Evolutionary conservation across 2,329 filamentous ascomycete genomes (phyloP).

Genomic region (Capronia epimyces): DNA sequence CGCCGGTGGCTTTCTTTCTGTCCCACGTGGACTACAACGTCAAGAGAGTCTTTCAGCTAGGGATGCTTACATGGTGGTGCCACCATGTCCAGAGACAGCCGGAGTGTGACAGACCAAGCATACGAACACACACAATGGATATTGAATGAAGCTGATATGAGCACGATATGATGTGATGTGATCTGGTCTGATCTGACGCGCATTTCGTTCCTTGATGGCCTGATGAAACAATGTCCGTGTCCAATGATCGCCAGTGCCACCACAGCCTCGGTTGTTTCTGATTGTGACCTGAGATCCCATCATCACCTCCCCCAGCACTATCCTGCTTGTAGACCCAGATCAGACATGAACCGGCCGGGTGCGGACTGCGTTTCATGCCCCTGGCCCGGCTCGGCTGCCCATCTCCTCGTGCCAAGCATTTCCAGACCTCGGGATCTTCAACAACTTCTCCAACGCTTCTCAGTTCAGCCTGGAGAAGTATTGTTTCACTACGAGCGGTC

Average conservation of each 20-base stretch:
- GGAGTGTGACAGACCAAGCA: not conserved
- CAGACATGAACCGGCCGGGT: too few relatives aligned
- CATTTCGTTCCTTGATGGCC: too few relatives aligned
- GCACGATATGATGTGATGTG: not conserved
- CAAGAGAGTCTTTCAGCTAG: constrained; percentile 1
- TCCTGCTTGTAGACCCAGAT: too few relatives aligned
- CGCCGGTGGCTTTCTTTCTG: constrained; percentile 1
- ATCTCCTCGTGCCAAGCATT: constrained; percentile 3
- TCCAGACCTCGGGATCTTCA: constrained; percentile 13
- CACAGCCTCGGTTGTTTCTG: too few relatives aligned
- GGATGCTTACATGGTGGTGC: constrained; percentile 1
- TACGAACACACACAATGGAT: constrained; percentile 8
- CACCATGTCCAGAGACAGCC: not conserved
- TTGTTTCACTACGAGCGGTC: not conserved
- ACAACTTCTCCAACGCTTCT: constrained; percentile 15
- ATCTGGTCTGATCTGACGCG: too few relatives aligned
- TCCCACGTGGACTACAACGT: constrained; percentile 4
- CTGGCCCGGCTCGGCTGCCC: too few relatives aligned
- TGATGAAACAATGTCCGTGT: too few relatives aligned
- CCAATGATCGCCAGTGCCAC: too few relatives aligned
- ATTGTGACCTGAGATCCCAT: too few relatives aligned
- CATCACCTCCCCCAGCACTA: too few relatives aligned
- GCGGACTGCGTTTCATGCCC: too few relatives aligned
- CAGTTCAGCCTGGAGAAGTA: not conserved
- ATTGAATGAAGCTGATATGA: constrained; percentile 8